Percentiles rank a stretch among this genome's conserved stretches.
Evolutionary conservation across 179 eudicot species (phyloP).

Genomic region (Beta macrorhiza): DNA sequence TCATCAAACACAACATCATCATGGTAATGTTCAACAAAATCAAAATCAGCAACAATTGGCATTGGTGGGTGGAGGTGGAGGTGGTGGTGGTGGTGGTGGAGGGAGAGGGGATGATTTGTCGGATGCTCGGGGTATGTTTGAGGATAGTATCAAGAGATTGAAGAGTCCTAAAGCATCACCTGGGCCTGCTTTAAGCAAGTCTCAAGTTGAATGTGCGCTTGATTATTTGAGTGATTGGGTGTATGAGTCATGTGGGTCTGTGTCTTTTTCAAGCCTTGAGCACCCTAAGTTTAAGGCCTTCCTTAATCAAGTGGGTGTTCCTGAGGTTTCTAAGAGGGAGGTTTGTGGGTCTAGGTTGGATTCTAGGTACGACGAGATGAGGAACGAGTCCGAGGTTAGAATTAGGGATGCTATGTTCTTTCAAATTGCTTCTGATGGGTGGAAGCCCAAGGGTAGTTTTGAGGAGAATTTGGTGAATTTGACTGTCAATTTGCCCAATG

Average conservation of each 20-base stretch:
- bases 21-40: conserved; percentile 19
- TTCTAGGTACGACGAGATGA: conserved; percentile 50
- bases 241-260: conserved; percentile 63
- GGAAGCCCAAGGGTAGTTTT: conserved; percentile 39
- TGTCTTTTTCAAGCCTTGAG: conserved; percentile 58
- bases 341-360: conserved; percentile 55
- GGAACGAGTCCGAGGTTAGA: conserved; percentile 51
- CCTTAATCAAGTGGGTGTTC: conserved; percentile 56
- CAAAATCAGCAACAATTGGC: conserved; percentile 35
- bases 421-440: conserved; percentile 69
- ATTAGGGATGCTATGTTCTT: conserved; percentile 74
- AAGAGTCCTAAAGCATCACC: conserved; percentile 69
- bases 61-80: conserved; percentile 32
- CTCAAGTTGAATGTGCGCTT: conserved; percentile 50
- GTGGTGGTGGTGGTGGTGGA: conserved; percentile 22
- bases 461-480: conserved; percentile 61
- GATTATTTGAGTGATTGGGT: conserved; percentile 67
- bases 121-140: conserved; percentile 54
- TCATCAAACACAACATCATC: neutral
- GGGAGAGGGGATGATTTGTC: conserved; percentile 63
- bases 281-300: conserved; percentile 68
- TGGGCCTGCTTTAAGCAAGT: conserved; percentile 47
- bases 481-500: conserved; percentile 73
- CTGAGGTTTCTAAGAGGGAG: conserved; percentile 40
- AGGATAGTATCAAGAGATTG: conserved; percentile 66